Conservation (phyloP, 2,329 filamentous ascomycete species). For the Kalaharituber pfeilii region DNA sequence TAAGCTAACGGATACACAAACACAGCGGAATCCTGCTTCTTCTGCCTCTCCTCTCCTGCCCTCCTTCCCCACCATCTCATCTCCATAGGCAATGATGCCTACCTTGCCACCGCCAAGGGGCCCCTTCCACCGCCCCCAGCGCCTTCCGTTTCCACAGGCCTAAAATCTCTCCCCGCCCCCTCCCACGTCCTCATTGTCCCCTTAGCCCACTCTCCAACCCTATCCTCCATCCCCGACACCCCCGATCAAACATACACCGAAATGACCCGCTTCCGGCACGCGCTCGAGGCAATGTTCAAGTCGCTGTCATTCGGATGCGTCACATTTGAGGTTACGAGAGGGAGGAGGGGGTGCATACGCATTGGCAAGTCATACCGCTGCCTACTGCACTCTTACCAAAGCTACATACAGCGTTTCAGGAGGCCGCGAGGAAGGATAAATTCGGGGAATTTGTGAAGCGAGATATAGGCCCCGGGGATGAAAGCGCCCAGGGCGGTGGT, state of each 20-base stretch:
- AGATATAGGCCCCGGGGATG: slow-evolving; percentile 5
- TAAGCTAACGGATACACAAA: too few relatives aligned
- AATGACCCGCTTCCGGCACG: slow-evolving; percentile 63
- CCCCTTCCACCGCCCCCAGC: slow-evolving; percentile 36
- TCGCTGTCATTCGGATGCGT: slow-evolving; percentile 25
- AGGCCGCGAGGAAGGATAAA: slow-evolving; percentile 59
- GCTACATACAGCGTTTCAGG: slow-evolving; percentile 75
- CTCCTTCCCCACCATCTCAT: slow-evolving; percentile 75
- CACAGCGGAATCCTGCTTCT: slow-evolving; percentile 61
- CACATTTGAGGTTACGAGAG: slow-evolving; percentile 1
- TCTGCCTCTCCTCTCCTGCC: slow-evolving; percentile 78
- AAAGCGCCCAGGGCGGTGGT: slow-evolving; percentile 40
- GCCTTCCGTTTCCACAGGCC: slow-evolving; percentile 49
- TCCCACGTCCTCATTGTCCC: slow-evolving; percentile 85
- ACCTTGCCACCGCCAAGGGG: slow-evolving; percentile 82
- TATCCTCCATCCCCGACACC: slow-evolving; percentile 46
- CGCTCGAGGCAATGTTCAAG: slow-evolving; percentile 66
- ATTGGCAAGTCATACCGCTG: slow-evolving; percentile 28
- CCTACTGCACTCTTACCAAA: slow-evolving; percentile 38
- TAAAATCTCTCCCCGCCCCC: slow-evolving; percentile 54
- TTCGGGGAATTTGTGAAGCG: slow-evolving; percentile 17
- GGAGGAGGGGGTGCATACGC: background rate
- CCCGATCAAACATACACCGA: slow-evolving; percentile 50
- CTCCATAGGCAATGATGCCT: slow-evolving; percentile 71
- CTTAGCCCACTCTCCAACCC: slow-evolving; percentile 59